Conservation (phyloP, 768 basidiomycete species). For the Boletus rubroflammeus region DNA sequence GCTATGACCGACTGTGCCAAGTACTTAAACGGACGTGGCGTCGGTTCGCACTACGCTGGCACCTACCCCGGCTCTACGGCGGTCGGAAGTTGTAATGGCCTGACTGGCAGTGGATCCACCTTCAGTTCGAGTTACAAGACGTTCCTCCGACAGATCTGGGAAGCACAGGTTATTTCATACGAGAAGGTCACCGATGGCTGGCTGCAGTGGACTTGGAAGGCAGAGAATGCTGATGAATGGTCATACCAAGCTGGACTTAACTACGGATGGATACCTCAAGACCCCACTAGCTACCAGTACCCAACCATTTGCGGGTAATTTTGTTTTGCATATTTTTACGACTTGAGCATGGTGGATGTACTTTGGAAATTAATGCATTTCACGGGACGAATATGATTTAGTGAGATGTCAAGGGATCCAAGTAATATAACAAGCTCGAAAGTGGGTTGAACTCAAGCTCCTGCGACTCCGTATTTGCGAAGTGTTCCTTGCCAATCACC, state of each 20-base stretch:
- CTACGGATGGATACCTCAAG: constrained; percentile 80
- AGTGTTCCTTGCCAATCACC: constrained; percentile 63
- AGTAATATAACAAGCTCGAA: neutral
- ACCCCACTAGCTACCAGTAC: constrained; percentile 48
- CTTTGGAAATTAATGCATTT: constrained; percentile 4
- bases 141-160: constrained; percentile 79
- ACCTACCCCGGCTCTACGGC: constrained; percentile 56
- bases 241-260: constrained; percentile 77
- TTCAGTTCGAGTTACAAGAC: constrained; percentile 79
- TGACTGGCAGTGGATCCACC: constrained; percentile 69
- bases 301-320: constrained; percentile 57
- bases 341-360: neutral
- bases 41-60: constrained; percentile 64
- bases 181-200: constrained; percentile 65
- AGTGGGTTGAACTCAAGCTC: constrained; percentile 11
- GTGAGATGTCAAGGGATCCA: neutral
- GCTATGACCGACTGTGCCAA: constrained; percentile 65
- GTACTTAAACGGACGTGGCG: constrained; percentile 74
- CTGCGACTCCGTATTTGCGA: constrained; percentile 64
- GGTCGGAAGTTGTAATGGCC: constrained; percentile 70
- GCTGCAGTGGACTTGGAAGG: constrained; percentile 85
- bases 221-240: constrained; percentile 86
- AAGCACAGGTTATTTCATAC: constrained; percentile 74
- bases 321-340: neutral
- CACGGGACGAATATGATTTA: neutral